Evolutionary conservation across 768 basidiomycete species (phyloP), one percentile per base, ranked within the genome.

Genomic region (Cubamyces lactineus): DNA sequence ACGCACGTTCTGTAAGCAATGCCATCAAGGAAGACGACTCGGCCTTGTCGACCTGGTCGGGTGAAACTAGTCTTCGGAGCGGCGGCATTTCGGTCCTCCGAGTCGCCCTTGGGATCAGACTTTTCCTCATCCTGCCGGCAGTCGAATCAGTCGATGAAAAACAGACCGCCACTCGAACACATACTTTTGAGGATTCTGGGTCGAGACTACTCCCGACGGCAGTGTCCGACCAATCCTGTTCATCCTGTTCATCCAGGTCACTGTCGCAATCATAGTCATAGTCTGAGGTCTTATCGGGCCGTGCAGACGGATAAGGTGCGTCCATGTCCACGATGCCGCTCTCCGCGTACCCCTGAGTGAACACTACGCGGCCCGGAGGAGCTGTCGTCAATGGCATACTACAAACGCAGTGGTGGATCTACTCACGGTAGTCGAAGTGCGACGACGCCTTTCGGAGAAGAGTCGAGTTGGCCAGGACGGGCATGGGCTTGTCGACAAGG

Each of bases 241-340:
- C 61, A 5, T 57, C n/a, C n/a, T n/a, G n/a, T n/a, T n/a, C 52
- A 2, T 61, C 61, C 2, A 62, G 61, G 21, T 62, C 61, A 30
- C 61, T 62, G 38, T 62, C 61, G 8, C 19, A 34, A 1, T 11
- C 30, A 23, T 62, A 62, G 26, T 40, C 61, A 39, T 62, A 62
- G 38, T 38, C 30, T 9, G 9, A 3, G 6, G 34, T 24, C 4
- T 16, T 19, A 5, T 41, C 2, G 1, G 28, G 23, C 1, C 53
- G 46, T 9, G 47, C 17, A 19, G 61, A n/a, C 8, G 61, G 61
- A 17, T 57, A 62, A 1, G 61, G 61, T 2, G 49, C 61, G 30
- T 52, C 54, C 30, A 62, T 52, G 45, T 62, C 39, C 11, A 38
- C n/a, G 11, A 57, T 16, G 2, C 13, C 49, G 42, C 55, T 53